These are phyloP conservation scores for Closterium sp. DNA, from an alignment of 139 green algal species.

Conservation along the genomic window DNA sequence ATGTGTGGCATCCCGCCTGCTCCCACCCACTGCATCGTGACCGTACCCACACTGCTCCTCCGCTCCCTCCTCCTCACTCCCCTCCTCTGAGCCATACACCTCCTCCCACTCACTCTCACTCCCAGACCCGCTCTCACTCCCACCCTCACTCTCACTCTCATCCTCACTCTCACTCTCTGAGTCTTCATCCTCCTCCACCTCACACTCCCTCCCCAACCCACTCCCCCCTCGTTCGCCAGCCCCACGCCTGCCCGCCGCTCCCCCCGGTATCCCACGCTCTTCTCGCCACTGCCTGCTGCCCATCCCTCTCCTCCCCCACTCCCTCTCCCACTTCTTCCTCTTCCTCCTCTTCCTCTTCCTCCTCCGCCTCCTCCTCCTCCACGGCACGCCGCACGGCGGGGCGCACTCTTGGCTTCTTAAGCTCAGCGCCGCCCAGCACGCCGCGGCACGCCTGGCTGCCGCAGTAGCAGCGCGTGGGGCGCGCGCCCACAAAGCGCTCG, in stretches of 20 bases:
- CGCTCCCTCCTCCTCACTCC: not conserved
- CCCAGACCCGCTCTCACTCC: not conserved
- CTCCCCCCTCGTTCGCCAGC: no score
- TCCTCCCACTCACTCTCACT: not conserved
- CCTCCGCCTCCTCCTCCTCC: not conserved
- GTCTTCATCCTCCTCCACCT: not conserved
- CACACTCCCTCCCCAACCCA: not conserved
- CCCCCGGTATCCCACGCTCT: no score
- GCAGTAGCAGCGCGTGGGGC: conserved; percentile 16
- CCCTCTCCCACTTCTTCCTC: not conserved
- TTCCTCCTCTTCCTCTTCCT: not conserved
- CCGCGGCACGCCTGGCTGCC: conserved; percentile 5
- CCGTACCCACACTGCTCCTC: not conserved
- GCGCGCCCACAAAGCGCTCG: conserved; percentile 60
- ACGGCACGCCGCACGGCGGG: not conserved
- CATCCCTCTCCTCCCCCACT: not conserved
- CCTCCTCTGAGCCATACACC: not conserved
- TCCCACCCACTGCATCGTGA: no score
- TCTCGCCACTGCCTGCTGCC: not conserved
- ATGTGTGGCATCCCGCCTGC: no score
- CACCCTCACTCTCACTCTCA: not conserved
- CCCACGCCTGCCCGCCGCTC: no score
- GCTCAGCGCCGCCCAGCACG: conserved; percentile 10
- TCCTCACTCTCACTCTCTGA: not conserved
- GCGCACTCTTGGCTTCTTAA: not conserved